Conservation (phyloP, 306 rosid species). For the Benincasa hispida region DNA sequence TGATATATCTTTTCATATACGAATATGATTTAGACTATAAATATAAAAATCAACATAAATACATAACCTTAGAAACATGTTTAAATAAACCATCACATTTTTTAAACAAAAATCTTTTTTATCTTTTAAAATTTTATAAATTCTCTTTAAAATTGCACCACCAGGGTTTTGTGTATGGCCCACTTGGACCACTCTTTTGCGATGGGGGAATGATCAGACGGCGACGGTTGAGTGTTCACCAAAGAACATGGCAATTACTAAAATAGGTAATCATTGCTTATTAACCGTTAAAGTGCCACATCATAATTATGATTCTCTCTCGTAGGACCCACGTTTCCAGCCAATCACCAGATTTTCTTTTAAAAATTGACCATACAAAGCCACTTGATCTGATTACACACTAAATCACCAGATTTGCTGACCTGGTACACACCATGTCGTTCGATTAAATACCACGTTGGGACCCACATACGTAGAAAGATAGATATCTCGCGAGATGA, state of each 20-base stretch:
- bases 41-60: too few species aligned
- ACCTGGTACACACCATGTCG: not conserved
- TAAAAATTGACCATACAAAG: not conserved
- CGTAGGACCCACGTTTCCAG: not conserved
- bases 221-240: not conserved
- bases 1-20: too few species aligned
- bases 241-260: not conserved
- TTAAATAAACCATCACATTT: too few species aligned
- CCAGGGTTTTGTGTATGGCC: not conserved
- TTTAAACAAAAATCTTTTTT: too few species aligned
- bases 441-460: not conserved
- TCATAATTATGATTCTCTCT: not conserved
- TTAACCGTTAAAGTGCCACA: conserved; percentile 1
- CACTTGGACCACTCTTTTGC: not conserved
- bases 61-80: too few species aligned
- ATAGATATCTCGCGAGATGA: not conserved
- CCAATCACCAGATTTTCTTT: not conserved
- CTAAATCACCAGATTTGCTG: not conserved
- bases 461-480: not conserved
- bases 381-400: not conserved
- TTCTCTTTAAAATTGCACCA: too few species aligned
- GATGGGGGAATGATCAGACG: conserved; percentile 2
- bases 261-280: not conserved
- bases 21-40: too few species aligned
- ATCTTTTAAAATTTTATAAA: too few species aligned